A percentile compares a stretch with the other conserved stretches of the same genome.
Evolutionary conservation across 768 basidiomycete species (phyloP).

Genomic region (Termitomyces sp.): DNA sequence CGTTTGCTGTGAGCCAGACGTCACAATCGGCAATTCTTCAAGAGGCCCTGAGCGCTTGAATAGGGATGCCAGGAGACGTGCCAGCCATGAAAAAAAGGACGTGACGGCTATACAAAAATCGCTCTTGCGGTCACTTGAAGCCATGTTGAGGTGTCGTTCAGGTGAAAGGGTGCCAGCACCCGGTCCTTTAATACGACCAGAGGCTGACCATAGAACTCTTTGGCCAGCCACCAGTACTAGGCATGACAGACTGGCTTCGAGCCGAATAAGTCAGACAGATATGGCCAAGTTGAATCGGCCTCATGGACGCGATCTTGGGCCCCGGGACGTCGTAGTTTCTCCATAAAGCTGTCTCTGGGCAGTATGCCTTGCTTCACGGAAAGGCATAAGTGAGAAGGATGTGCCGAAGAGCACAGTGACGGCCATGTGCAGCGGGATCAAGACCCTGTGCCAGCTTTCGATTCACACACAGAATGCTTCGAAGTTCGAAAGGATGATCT

Average conservation of each 20-base stretch:
- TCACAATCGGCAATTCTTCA: conserved; percentile 9
- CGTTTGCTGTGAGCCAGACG: conserved; percentile 7
- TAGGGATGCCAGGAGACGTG: background rate
- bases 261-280: background rate
- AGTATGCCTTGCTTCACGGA: background rate
- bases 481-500: conserved; percentile 19
- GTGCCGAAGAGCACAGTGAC: background rate
- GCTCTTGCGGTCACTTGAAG: conserved; percentile 1
- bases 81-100: conserved; percentile 13
- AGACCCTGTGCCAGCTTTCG: conserved; percentile 7
- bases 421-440: conserved; percentile 15
- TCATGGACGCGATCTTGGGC: background rate
- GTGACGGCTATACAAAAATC: conserved; percentile 3
- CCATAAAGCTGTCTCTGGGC: background rate
- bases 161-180: background rate
- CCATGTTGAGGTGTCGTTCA: background rate
- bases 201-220: conserved; percentile 1
- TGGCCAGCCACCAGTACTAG: background rate
- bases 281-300: background rate
- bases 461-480: conserved; percentile 20
- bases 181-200: background rate
- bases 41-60: conserved; percentile 3
- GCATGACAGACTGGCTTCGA: background rate
- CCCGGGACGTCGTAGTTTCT: background rate
- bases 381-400: background rate